Conservation (phyloP, 768 basidiomycete genomes). For the Kwoniella shandongensis region DNA sequence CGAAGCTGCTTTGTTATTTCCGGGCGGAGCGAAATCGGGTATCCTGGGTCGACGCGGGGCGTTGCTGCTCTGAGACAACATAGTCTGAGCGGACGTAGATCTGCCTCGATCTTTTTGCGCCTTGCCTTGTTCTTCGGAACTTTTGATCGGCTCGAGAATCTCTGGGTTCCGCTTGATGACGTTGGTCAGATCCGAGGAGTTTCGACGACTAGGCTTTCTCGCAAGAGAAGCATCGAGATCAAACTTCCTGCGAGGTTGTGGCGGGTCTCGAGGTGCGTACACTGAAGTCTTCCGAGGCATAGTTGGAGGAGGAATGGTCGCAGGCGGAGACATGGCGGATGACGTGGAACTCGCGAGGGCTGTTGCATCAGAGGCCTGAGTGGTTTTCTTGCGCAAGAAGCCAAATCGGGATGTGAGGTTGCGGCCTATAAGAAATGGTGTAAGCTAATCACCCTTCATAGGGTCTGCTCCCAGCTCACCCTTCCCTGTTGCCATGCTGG, state of each 20-base stretch:
- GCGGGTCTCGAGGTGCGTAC: constrained; percentile 21
- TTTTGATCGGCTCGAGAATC: constrained; percentile 10
- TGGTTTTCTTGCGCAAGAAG: constrained; percentile 17
- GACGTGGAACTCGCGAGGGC: background rate
- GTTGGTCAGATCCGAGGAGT: constrained; percentile 25
- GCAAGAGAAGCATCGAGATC: constrained; percentile 21
- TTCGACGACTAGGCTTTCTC: constrained; percentile 16
- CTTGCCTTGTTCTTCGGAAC: background rate
- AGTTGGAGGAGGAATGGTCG: constrained; percentile 7
- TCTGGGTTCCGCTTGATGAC: constrained; percentile 21
- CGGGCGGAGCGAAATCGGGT: constrained; percentile 26
- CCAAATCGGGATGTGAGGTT: constrained; percentile 16
- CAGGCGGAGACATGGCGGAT: constrained; percentile 1
- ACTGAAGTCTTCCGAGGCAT: constrained; percentile 28
- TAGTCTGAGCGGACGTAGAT: constrained; percentile 34
- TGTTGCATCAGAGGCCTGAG: background rate
- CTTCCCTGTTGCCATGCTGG: constrained; percentile 26
- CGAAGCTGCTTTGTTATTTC: background rate
- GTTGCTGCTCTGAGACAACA: constrained; percentile 7
- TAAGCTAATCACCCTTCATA: constrained; percentile 5
- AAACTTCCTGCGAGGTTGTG: constrained; percentile 8
- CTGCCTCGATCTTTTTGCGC: constrained; percentile 13
- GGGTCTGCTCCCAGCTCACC: constrained; percentile 15
- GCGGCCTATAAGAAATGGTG: constrained; percentile 6
- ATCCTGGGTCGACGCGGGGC: constrained; percentile 13